These are phyloP conservation scores for Leptosphaerulina australis DNA, from an alignment of 2,329 filamentous ascomycete species.

Conservation along the genomic window DNA sequence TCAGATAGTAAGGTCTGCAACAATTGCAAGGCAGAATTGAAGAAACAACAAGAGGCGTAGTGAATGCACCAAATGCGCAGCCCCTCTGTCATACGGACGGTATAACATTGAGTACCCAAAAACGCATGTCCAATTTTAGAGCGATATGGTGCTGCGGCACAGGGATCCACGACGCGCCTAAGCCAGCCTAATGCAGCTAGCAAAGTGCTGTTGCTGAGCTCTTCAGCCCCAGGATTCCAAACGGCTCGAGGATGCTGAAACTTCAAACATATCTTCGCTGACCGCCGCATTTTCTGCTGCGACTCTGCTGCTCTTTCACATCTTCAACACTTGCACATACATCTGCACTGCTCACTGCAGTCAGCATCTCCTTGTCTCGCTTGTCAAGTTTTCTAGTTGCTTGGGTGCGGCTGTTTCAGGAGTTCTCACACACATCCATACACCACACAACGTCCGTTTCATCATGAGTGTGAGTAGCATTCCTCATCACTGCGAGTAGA, in stretches of 20 bases:
- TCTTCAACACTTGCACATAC: constrained; percentile 1
- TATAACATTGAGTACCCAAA: not conserved
- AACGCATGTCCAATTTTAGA: constrained; percentile 15
- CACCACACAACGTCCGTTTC: constrained; percentile 45
- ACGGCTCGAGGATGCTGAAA: constrained; percentile 15
- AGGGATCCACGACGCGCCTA: constrained; percentile 8
- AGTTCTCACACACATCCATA: constrained; percentile 36
- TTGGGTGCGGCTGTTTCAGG: constrained; percentile 43
- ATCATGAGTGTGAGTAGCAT: constrained; percentile 48
- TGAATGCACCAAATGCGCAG: not conserved
- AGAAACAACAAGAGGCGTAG: constrained; percentile 2
- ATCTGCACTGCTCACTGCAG: not conserved
- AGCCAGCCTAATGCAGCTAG: constrained; percentile 1
- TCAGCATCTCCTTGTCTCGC: constrained; percentile 16
- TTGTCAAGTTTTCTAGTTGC: constrained; percentile 9
- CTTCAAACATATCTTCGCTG: constrained; percentile 20
- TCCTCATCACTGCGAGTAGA: constrained; percentile 20
- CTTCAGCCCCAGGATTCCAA: constrained; percentile 15
- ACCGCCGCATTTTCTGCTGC: constrained; percentile 11
- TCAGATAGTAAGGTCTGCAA: not conserved
- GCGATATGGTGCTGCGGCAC: constrained; percentile 1
- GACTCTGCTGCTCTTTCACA: constrained; percentile 5
- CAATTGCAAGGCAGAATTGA: not conserved
- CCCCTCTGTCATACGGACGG: constrained; percentile 3
- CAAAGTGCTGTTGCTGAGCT: constrained; percentile 9